phyloP scores from a whole-genome alignment of 192 early-diverging fungal species.

The Cetraspora pellucida region DNA sequence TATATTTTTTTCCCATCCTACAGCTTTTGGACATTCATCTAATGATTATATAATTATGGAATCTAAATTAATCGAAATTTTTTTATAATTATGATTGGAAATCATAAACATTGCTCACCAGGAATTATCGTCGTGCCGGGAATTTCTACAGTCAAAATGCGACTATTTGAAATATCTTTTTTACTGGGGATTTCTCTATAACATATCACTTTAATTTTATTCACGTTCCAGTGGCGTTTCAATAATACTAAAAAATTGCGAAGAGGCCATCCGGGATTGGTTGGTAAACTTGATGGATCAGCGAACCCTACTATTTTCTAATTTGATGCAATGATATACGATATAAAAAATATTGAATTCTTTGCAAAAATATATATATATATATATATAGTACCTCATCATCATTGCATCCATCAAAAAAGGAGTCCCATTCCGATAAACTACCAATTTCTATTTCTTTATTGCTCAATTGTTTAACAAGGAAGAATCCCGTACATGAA shows the following conservation, averaged over 20 bases:
- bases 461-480: constrained; percentile 21
- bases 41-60: background rate
- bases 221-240: constrained; percentile 55
- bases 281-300: constrained; percentile 80
- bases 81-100: background rate
- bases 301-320: constrained; percentile 74
- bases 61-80: background rate
- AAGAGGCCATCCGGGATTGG: constrained; percentile 89
- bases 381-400: constrained; percentile 36
- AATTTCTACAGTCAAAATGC: constrained; percentile 52
- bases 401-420: constrained; percentile 45
- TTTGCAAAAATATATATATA: too few species aligned
- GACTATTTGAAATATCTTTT: constrained; percentile 47
- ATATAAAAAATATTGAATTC: background rate
- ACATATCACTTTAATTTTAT: constrained; percentile 62
- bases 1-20: constrained; percentile 93
- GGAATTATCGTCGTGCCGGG: constrained; percentile 33
- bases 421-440: constrained; percentile 60
- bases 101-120: background rate
- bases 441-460: constrained; percentile 42
- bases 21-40: constrained; percentile 60
- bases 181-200: constrained; percentile 60
- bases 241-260: constrained; percentile 80
- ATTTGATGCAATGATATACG: too few species aligned
- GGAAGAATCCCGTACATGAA: constrained; percentile 45